Evolutionary conservation across 495 filamentous ascomycete species (phyloP).

Genomic region (Penicillium coprophilum): DNA sequence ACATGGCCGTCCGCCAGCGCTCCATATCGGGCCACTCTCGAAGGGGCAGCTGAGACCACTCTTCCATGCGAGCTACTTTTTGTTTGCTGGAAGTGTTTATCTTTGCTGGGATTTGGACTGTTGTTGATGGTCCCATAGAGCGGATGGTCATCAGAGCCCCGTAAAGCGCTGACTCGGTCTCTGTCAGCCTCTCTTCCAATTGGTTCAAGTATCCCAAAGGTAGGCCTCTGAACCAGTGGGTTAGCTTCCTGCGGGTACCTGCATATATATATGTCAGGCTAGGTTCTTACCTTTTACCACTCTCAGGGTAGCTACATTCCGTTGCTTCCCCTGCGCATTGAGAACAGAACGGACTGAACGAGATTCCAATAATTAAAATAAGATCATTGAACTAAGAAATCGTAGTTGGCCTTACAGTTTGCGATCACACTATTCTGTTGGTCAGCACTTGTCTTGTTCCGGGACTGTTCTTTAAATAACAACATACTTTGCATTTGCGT

Average conservation of each 20-base stretch:
- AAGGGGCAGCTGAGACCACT: slow-evolving; percentile 30
- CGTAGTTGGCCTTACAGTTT: slow-evolving; percentile 22
- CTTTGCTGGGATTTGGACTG: slow-evolving; percentile 17
- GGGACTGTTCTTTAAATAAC: neutral
- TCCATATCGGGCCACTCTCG: slow-evolving; percentile 24
- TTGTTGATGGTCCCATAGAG: slow-evolving; percentile 12
- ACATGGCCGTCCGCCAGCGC: slow-evolving; percentile 22
- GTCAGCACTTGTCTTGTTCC: slow-evolving; percentile 4
- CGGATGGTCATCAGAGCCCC: slow-evolving; percentile 27
- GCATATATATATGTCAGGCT: neutral
- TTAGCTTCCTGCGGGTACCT: slow-evolving; percentile 7
- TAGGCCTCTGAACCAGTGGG: slow-evolving; percentile 20
- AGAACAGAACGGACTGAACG: slow-evolving; percentile 24
- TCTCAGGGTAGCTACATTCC: slow-evolving; percentile 32
- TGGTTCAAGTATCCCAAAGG: slow-evolving; percentile 33
- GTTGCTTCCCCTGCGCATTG: slow-evolving; percentile 30
- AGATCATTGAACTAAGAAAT: neutral
- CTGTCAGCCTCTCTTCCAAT: slow-evolving; percentile 31
- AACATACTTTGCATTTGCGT: slow-evolving; percentile 33
- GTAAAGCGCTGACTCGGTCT: slow-evolving; percentile 32
- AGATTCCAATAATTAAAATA: neutral
- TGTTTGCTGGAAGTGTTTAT: slow-evolving; percentile 17
- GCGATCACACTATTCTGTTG: slow-evolving; percentile 26
- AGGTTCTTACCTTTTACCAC: slow-evolving; percentile 27
- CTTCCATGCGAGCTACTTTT: slow-evolving; percentile 30